phyloP scores from a whole-genome alignment of 2,329 filamentous ascomycete species.

The Epichloe hybrida region DNA sequence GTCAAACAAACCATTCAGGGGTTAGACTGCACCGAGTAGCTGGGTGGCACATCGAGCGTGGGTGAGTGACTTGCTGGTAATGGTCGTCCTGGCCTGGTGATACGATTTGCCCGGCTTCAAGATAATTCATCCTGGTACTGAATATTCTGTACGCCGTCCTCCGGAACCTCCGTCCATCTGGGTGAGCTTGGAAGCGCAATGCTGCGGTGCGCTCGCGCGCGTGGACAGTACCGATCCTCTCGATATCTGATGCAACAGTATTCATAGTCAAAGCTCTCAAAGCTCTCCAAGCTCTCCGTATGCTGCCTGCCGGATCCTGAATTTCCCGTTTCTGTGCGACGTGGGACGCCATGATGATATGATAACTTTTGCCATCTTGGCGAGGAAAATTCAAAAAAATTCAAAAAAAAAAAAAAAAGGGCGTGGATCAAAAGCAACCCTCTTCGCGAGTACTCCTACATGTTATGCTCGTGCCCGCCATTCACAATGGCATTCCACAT shows the following conservation, averaged over 20 bases:
- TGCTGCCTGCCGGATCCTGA: not conserved
- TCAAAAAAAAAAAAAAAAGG: not conserved
- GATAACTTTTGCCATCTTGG: not conserved
- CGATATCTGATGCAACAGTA: not conserved
- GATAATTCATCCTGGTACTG: not conserved
- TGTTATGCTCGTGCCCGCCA: constrained; percentile 4
- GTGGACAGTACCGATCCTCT: not conserved
- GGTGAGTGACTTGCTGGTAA: not conserved
- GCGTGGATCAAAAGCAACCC: no score
- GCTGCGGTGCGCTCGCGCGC: not conserved
- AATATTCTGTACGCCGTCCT: not conserved
- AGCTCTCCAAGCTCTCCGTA: no score
- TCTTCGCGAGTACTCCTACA: not conserved
- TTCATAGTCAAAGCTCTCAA: not conserved
- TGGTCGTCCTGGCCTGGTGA: not conserved
- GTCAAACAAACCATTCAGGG: no score
- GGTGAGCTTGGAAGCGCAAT: not conserved
- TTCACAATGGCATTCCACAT: constrained; percentile 3
- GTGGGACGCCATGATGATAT: not conserved
- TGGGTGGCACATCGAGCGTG: not conserved
- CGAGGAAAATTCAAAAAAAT: not conserved
- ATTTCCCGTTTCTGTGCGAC: not conserved
- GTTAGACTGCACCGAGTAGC: no score
- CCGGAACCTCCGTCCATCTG: not conserved
- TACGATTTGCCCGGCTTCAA: not conserved